Evolutionary conservation across 805 yeast species (phyloP).

Genomic region (Wickerhamiella sorbophila): DNA sequence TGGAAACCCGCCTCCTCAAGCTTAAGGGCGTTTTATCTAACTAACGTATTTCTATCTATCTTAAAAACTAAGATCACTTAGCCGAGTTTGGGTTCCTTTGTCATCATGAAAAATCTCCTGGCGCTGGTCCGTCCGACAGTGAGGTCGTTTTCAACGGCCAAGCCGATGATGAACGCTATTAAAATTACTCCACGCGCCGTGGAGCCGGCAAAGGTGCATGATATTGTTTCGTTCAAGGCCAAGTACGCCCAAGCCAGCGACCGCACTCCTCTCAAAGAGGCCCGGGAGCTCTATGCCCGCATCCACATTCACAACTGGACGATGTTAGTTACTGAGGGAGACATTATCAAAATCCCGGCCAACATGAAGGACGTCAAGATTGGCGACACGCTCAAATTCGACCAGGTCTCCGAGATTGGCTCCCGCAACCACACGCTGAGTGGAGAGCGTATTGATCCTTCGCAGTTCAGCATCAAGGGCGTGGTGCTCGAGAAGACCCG

Average conservation of each 20-base stretch:
- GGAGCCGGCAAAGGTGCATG: constrained; percentile 9
- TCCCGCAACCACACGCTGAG: constrained; percentile 65
- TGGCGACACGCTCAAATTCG: constrained; percentile 67
- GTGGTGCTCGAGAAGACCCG: constrained; percentile 77
- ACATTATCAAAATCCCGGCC: constrained; percentile 65
- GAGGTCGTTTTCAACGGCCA: not conserved
- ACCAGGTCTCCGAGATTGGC: constrained; percentile 69
- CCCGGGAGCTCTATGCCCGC: constrained; percentile 63
- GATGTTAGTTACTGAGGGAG: constrained; percentile 84
- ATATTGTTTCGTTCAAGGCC: constrained; percentile 13
- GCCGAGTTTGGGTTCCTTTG: too few relatives aligned
- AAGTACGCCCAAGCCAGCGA: constrained; percentile 26
- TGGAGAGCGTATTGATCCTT: constrained; percentile 36
- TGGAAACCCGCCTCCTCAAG: constrained; percentile 14
- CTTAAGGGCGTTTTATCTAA: constrained; percentile 9
- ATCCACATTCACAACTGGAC: constrained; percentile 72
- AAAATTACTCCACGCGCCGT: not conserved
- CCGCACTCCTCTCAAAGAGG: constrained; percentile 48
- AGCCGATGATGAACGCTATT: not conserved
- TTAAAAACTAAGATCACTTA: not conserved
- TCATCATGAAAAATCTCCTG: constrained; percentile 4
- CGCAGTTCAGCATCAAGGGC: constrained; percentile 49
- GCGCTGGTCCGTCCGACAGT: not conserved
- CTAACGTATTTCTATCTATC: not conserved
- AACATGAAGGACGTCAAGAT: constrained; percentile 59